Base-by-base conservation (phyloP, 352 stramenopile species). In the Phytophthora syringae region DNA sequence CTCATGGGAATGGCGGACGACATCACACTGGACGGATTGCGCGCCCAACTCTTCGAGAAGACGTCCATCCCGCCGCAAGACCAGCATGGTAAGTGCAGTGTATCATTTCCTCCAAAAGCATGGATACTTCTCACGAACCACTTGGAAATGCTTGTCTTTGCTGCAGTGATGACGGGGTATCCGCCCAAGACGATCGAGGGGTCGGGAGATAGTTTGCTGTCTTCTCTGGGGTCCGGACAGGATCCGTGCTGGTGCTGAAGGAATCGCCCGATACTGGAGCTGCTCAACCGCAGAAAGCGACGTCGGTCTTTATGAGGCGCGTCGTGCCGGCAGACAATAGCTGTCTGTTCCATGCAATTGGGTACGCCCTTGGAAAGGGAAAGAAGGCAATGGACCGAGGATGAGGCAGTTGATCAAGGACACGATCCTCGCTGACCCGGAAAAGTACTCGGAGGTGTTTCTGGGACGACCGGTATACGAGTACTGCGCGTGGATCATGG, bases 301-400 rank as follows among this genome's bases (percentile, higher is more conserved):
- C 72, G 11, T 83, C 70, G 2, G 74, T 91, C 21, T 93, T 95
- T 52, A 57, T 92, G 30, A 76, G 86, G 4, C 85, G 84, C 27
- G 78, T 93, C 1, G 84, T 96, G 37, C 80, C 88, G 7, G 86
- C 86, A 12, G 88, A 96, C 66, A 96, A 96, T 63, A 94, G 84
- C 59, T 96, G 88, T 57, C 72, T 96, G 7, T 96, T 96, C 60
- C 92, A 94, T 69, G 77, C 81, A n/a, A 89, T 96, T 30, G 82
- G 79, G 75, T 93, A 51, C n/a, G 88, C 80, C 9, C 79, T 94
- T 25, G 77, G 76, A 0, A 92, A 89, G 57, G 76, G 72, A 10
- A 78, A 64, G 77, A 84, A 55, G 74, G 75, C 22, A 89, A 88
- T 53, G 82, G 82, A 3, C 67, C 67, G 20, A 62, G 65, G 11